These are phyloP conservation scores for Pleurotus ostreatus DNA, from an alignment of 768 basidiomycete genomes.

Conservation along the genomic window DNA sequence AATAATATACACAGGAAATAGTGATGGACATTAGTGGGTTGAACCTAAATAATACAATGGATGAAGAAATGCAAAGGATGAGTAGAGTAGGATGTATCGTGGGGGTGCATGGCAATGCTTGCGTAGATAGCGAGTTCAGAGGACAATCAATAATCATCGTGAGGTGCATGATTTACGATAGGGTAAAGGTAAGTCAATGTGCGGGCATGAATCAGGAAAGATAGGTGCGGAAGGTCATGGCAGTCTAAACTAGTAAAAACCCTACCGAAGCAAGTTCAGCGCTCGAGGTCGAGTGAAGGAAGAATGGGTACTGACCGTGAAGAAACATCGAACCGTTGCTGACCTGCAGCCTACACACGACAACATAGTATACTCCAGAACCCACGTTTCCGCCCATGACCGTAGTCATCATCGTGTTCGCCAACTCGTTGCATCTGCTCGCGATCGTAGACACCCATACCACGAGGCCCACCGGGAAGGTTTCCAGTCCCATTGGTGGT, in stretches of 20 bases:
- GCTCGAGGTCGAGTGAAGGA: too few species aligned
- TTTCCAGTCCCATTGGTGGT: conserved; percentile 40
- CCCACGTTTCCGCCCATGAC: conserved; percentile 56
- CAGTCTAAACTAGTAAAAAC: neutral
- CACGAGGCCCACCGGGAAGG: conserved; percentile 32
- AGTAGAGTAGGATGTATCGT: conserved; percentile 15
- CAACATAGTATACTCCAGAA: conserved; percentile 68
- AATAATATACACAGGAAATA: conserved; percentile 8
- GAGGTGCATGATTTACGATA: conserved; percentile 13
- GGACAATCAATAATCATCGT: neutral
- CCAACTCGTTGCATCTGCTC: conserved; percentile 59
- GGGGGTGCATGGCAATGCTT: conserved; percentile 12
- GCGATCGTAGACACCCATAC: conserved; percentile 64
- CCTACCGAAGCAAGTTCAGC: too few species aligned
- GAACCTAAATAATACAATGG: conserved; percentile 29
- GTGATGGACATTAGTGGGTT: conserved; percentile 22
- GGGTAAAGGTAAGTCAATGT: conserved; percentile 4
- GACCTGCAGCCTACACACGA: conserved; percentile 44
- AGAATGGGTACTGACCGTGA: neutral
- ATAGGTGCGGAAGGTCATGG: conserved; percentile 5
- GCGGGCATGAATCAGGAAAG: conserved; percentile 4
- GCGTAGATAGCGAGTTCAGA: neutral
- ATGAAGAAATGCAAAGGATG: conserved; percentile 18
- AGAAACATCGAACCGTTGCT: conserved; percentile 16
- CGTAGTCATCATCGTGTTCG: conserved; percentile 63